Percentiles rank a stretch among this genome's conserved stretches.
phyloP scores from a whole-genome alignment of 2,329 filamentous ascomycete species.

The Xylaria sp. region DNA sequence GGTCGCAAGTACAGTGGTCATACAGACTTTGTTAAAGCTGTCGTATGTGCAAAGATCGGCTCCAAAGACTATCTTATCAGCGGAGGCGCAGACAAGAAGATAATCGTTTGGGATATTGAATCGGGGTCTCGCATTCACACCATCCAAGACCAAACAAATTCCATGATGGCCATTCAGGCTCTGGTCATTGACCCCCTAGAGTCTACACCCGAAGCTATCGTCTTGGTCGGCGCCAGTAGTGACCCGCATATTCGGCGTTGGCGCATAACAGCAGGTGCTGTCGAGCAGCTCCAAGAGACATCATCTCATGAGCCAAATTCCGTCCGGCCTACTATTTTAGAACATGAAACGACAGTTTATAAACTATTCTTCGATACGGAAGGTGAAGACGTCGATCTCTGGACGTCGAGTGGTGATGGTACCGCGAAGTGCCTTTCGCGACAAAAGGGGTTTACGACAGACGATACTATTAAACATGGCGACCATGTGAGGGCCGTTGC shows the following conservation, averaged over 20 bases:
- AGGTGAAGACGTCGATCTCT: slow-evolving; percentile 75
- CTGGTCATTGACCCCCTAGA: slow-evolving; percentile 78
- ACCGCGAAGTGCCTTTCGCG: slow-evolving; percentile 83
- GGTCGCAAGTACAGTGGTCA: slow-evolving; percentile 78
- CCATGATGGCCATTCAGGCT: slow-evolving; percentile 82
- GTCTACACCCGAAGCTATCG: slow-evolving; percentile 59
- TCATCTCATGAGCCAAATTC: slow-evolving; percentile 54
- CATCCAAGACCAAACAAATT: slow-evolving; percentile 76
- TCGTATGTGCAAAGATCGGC: slow-evolving; percentile 70
- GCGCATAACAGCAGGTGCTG: slow-evolving; percentile 65
- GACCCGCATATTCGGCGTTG: slow-evolving; percentile 83
- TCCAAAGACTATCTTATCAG: slow-evolving; percentile 74
- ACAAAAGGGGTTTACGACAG: slow-evolving; percentile 72
- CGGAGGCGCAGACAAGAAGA: slow-evolving; percentile 80
- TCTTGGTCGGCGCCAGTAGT: slow-evolving; percentile 82
- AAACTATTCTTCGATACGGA: slow-evolving; percentile 75
- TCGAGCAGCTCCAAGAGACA: slow-evolving; percentile 64
- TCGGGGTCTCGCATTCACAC: slow-evolving; percentile 76
- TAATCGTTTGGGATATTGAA: slow-evolving; percentile 82
- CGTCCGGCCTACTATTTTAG: slow-evolving; percentile 67
- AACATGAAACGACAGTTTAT: slow-evolving; percentile 93
- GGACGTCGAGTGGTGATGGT: slow-evolving; percentile 94
- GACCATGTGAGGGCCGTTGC: slow-evolving; percentile 90
- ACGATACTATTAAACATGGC: slow-evolving; percentile 80
- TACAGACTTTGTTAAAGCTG: slow-evolving; percentile 88